A percentile compares a stretch with the other conserved stretches of the same genome.
These are phyloP conservation scores for Spathaspora boniae DNA, from an alignment of 805 yeast species.

Conservation along the genomic window DNA sequence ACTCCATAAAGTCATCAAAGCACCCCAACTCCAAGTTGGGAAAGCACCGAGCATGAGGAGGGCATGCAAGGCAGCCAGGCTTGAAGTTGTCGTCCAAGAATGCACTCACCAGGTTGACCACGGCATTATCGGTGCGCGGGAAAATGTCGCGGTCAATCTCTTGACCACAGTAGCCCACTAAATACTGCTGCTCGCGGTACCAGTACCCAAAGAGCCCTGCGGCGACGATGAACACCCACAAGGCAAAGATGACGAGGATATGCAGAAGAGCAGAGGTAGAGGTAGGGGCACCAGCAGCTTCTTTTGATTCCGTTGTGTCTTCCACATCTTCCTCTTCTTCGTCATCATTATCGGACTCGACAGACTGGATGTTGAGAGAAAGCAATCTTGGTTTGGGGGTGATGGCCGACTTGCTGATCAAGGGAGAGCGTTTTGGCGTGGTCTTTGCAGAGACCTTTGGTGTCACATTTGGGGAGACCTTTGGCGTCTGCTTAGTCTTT, in stretches of 20 bases:
- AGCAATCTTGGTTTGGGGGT: constrained; percentile 18
- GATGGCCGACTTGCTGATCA: constrained; percentile 5
- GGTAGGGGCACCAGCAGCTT: neutral
- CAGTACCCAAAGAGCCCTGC: constrained; percentile 46
- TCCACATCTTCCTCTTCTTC: constrained; percentile 6
- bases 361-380: constrained; percentile 2
- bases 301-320: neutral
- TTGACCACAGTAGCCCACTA: constrained; percentile 74
- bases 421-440: constrained; percentile 2
- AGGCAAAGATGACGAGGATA: constrained; percentile 13
- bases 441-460: too few relatives aligned
- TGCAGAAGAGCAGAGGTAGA: neutral
- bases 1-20: constrained; percentile 57
- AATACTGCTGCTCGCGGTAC: constrained; percentile 61
- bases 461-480: too few relatives aligned
- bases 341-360: constrained; percentile 5
- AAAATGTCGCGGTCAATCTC: constrained; percentile 48
- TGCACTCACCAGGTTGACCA: constrained; percentile 37
- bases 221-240: constrained; percentile 34
- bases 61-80: constrained; percentile 76
- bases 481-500: too few relatives aligned
- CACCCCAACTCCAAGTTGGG: constrained; percentile 61
- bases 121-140: constrained; percentile 23
- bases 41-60: constrained; percentile 74
- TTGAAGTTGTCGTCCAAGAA: constrained; percentile 42